phyloP scores from a whole-genome alignment of 192 early-diverging fungal genomes.

The Dimargaris verticillata region DNA sequence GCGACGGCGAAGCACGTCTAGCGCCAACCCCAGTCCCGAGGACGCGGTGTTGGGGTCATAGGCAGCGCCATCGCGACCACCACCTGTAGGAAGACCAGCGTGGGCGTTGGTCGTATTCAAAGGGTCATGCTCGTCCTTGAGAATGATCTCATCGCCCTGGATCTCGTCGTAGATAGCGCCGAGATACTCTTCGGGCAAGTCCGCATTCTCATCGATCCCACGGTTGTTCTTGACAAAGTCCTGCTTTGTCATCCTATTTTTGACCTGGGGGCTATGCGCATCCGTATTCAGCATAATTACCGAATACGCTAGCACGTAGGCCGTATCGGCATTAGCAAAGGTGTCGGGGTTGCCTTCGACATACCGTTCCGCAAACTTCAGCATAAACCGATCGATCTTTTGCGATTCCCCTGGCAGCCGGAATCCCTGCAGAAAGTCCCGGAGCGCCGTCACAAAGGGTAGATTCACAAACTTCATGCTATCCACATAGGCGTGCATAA shows the following conservation, averaged over 20 bases:
- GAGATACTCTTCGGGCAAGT: slow-evolving; percentile 60
- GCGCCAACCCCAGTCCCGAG: slow-evolving; percentile 5
- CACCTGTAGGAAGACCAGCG: slow-evolving; percentile 16
- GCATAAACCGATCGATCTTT: slow-evolving; percentile 94
- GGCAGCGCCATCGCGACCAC: neutral
- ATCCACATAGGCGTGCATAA: slow-evolving; percentile 97
- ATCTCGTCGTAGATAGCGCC: slow-evolving; percentile 69
- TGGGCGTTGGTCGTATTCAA: slow-evolving; percentile 30
- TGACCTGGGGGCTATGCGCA: slow-evolving; percentile 72
- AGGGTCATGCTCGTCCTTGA: slow-evolving; percentile 75
- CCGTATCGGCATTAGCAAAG: slow-evolving; percentile 85
- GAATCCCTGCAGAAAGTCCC: slow-evolving; percentile 74
- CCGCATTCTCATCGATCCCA: slow-evolving; percentile 74
- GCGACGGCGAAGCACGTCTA: slow-evolving; percentile 21
- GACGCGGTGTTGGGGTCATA: neutral
- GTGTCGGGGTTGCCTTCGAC: slow-evolving; percentile 60
- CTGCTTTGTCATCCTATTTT: slow-evolving; percentile 64
- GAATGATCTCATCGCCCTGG: slow-evolving; percentile 66
- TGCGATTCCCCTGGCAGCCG: slow-evolving; percentile 85
- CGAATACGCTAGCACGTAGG: slow-evolving; percentile 84
- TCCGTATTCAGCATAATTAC: slow-evolving; percentile 91
- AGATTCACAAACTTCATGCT: slow-evolving; percentile 60
- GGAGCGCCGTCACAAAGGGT: slow-evolving; percentile 63
- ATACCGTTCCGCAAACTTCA: slow-evolving; percentile 91
- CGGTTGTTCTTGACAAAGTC: slow-evolving; percentile 87